Percentiles rank a stretch among this genome's conserved stretches.
These are phyloP conservation scores for Tubosaeta sp. DNA, from an alignment of 768 basidiomycete genomes.

Conservation along the genomic window DNA sequence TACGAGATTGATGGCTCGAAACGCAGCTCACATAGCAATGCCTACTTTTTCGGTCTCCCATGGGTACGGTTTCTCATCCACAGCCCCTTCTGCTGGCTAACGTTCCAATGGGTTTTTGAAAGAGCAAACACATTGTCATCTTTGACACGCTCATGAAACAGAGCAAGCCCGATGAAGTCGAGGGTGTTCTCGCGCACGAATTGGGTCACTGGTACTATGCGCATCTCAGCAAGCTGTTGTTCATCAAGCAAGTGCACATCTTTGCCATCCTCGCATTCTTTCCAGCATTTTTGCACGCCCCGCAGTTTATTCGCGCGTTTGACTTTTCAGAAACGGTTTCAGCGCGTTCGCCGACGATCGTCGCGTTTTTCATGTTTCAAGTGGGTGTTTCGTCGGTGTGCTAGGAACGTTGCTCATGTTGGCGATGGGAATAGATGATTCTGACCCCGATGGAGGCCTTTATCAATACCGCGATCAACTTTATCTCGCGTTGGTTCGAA, in stretches of 20 bases:
- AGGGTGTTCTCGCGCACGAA: conserved; percentile 96
- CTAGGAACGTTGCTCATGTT: neutral
- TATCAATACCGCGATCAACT: conserved; percentile 71
- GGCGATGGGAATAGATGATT: conserved; percentile 58
- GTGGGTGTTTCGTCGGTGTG: conserved; percentile 17
- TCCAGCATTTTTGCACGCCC: conserved; percentile 84
- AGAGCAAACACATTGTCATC: conserved; percentile 94
- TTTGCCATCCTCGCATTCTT: conserved; percentile 83
- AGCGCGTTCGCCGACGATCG: conserved; percentile 68
- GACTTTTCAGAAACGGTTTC: conserved; percentile 69
- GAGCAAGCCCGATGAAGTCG: conserved; percentile 86
- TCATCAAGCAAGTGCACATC: conserved; percentile 82
- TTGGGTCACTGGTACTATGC: conserved; percentile 94
- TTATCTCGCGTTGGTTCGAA: conserved; percentile 81
- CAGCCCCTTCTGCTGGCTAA: neutral
- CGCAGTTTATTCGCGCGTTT: conserved; percentile 74
- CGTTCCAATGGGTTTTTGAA: neutral
- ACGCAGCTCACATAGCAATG: conserved; percentile 91
- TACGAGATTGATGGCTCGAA: conserved; percentile 98
- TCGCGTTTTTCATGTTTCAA: conserved; percentile 87
- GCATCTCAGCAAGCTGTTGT: conserved; percentile 87
- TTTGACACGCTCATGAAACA: conserved; percentile 97
- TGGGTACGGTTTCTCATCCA: conserved; percentile 55
- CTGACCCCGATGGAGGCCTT: conserved; percentile 75
- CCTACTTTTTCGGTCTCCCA: conserved; percentile 97